These are phyloP conservation scores for Pterocarpus santalinus DNA, from an alignment of 306 rosid species.

Conservation along the genomic window DNA sequence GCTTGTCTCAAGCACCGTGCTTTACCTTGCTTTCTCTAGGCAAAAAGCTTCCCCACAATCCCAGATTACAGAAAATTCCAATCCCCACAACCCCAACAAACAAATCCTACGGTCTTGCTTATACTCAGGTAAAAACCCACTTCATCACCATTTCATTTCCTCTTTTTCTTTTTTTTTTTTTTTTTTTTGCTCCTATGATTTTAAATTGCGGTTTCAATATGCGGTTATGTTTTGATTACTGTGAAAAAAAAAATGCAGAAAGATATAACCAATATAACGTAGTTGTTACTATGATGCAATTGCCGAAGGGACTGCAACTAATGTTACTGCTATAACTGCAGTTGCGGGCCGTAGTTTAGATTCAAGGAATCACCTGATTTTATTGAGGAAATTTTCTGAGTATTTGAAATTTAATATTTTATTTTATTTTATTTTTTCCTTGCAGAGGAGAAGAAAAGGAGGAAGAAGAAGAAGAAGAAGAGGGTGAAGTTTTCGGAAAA, in stretches of 20 bases:
- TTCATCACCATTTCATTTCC: background rate
- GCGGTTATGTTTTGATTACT: too few relatives aligned
- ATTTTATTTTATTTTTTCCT: background rate
- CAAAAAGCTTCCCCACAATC: conserved; percentile 27
- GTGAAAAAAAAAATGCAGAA: too few relatives aligned
- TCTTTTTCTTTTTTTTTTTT: background rate
- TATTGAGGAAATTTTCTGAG: background rate
- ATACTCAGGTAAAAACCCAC: conserved; percentile 57
- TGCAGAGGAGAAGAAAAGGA: conserved; percentile 56
- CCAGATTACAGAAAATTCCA: background rate
- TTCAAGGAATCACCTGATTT: too few relatives aligned
- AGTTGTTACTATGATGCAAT: too few relatives aligned
- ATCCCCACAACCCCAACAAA: conserved; percentile 33
- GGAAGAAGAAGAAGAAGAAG: conserved; percentile 60
- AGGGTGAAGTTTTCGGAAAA: conserved; percentile 74
- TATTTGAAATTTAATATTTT: background rate
- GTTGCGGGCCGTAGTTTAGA: too few relatives aligned
- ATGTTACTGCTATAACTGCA: too few relatives aligned
- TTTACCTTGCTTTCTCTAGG: conserved; percentile 56
- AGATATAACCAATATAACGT: too few relatives aligned
- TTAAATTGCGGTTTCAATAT: too few relatives aligned
- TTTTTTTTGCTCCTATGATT: too few relatives aligned
- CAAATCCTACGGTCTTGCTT: conserved; percentile 69
- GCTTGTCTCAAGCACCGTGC: conserved; percentile 60
- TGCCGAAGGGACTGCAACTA: too few relatives aligned